Percentiles rank a stretch among this genome's conserved stretches.
These are phyloP conservation scores for Tuber brumale DNA, from an alignment of 495 filamentous ascomycete genomes.

Conservation along the genomic window DNA sequence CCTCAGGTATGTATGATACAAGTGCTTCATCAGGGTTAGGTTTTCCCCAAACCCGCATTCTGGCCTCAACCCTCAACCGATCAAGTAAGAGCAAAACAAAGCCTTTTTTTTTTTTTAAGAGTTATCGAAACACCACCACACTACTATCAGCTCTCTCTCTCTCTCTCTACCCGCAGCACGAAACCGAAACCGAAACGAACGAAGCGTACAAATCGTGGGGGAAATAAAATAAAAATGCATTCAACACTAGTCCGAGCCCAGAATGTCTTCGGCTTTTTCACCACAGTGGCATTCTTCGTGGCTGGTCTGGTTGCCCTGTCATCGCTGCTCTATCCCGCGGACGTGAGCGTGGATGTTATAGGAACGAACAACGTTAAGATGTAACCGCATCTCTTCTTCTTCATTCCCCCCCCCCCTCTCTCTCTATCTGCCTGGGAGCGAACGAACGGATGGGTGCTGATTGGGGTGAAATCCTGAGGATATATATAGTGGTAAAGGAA, in stretches of 20 bases:
- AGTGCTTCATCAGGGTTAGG: background rate
- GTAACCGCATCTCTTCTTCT: conserved; percentile 15
- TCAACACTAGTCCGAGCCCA: conserved; percentile 74
- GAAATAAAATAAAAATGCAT: conserved; percentile 58
- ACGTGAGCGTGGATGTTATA: conserved; percentile 49
- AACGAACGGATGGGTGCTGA: conserved; percentile 49
- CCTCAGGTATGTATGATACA: too few species aligned
- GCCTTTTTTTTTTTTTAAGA: background rate
- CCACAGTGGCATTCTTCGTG: conserved; percentile 77
- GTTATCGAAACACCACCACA: background rate
- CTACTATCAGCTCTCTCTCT: background rate
- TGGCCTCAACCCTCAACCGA: conserved; percentile 7
- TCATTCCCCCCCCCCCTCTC: background rate
- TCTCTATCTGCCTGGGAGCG: too few species aligned
- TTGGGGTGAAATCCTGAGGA: conserved; percentile 68
- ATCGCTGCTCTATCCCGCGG: conserved; percentile 62
- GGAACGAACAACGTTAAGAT: conserved; percentile 51
- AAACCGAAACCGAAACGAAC: background rate
- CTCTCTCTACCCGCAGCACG: too few species aligned
- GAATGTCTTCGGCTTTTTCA: conserved; percentile 96
- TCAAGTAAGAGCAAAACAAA: background rate
- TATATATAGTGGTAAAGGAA: conserved; percentile 64
- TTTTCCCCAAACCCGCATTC: conserved; percentile 15
- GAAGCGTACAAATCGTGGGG: background rate
- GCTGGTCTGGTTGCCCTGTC: conserved; percentile 71